phyloP scores from a whole-genome alignment of 2,329 filamentous ascomycete species.

The Exserohilum rostratum region DNA sequence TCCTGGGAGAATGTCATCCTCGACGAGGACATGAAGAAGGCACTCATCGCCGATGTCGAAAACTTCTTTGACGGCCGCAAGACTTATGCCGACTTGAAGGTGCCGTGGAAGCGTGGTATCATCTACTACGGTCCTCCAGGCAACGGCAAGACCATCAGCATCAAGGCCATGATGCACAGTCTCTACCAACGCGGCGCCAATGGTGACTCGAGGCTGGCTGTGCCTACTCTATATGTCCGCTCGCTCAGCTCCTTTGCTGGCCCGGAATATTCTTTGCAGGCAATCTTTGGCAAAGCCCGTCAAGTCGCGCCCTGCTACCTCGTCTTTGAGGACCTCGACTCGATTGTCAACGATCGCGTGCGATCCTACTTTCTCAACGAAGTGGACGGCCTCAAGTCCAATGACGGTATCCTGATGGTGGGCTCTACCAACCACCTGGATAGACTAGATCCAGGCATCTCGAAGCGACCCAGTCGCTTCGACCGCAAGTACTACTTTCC shows the following conservation, averaged over 20 bases:
- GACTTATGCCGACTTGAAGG: conserved; percentile 65
- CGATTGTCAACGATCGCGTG: conserved; percentile 64
- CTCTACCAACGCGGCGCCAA: conserved; percentile 59
- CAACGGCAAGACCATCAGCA: conserved; percentile 72
- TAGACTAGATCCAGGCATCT: conserved; percentile 67
- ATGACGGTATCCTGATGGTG: conserved; percentile 74
- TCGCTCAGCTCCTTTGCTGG: conserved; percentile 54
- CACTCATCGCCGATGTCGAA: conserved; percentile 67
- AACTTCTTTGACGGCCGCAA: conserved; percentile 67
- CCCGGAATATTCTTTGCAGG: conserved; percentile 58
- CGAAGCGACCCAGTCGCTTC: conserved; percentile 55
- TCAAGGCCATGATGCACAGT: conserved; percentile 72
- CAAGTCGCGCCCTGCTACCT: conserved; percentile 70
- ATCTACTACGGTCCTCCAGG: conserved; percentile 71
- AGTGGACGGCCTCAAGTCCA: conserved; percentile 71
- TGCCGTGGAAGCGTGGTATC: conserved; percentile 74
- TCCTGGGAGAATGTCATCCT: conserved; percentile 72
- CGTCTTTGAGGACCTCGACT: conserved; percentile 75
- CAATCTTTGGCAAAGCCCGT: conserved; percentile 59
- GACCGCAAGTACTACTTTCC: conserved; percentile 57
- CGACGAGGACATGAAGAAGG: conserved; percentile 67
- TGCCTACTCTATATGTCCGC: conserved; percentile 65
- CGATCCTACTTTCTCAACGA: conserved; percentile 75
- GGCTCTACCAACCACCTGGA: conserved; percentile 70
- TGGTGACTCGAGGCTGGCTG: conserved; percentile 44